Evolutionary conservation across 1,139 yeast species (phyloP).

Genomic region (Magnusiomyces fungicola): DNA sequence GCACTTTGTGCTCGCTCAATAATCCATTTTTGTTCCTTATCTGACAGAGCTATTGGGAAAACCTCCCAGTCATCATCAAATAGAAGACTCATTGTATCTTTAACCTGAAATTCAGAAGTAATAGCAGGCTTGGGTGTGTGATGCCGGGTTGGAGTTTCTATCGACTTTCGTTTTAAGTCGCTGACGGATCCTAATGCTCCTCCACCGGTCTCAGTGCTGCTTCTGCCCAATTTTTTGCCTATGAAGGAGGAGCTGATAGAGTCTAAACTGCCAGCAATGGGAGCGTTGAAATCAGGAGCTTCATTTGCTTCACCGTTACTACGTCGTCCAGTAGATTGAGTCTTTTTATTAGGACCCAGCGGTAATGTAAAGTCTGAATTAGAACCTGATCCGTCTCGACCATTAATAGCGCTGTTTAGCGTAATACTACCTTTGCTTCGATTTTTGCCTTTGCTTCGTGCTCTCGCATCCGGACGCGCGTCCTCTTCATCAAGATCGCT

Average conservation of each 20-base stretch:
- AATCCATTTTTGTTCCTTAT: not conserved
- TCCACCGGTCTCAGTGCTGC: too few relatives aligned
- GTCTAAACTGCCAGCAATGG: not conserved
- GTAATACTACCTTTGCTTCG: not conserved
- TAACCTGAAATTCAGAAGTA: too few relatives aligned
- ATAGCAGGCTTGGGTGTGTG: too few relatives aligned
- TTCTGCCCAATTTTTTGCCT: too few relatives aligned
- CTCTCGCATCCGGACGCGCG: not conserved
- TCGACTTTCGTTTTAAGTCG: too few relatives aligned
- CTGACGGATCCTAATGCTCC: too few relatives aligned
- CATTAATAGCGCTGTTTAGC: not conserved
- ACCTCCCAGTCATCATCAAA: not conserved
- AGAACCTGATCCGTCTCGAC: not conserved
- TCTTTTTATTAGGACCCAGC: not conserved
- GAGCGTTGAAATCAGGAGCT: not conserved
- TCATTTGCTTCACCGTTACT: too few relatives aligned
- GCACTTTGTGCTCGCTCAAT: not conserved
- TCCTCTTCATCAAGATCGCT: not conserved
- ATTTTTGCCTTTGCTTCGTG: not conserved
- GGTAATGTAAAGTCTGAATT: not conserved
- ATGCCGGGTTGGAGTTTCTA: too few relatives aligned
- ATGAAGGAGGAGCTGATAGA: not conserved
- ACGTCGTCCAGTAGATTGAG: not conserved
- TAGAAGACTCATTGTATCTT: too few relatives aligned
- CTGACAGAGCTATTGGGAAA: not conserved